Evolutionary conservation across 2,329 filamentous ascomycete species (phyloP).

Genomic region (Penicillium sp.): DNA sequence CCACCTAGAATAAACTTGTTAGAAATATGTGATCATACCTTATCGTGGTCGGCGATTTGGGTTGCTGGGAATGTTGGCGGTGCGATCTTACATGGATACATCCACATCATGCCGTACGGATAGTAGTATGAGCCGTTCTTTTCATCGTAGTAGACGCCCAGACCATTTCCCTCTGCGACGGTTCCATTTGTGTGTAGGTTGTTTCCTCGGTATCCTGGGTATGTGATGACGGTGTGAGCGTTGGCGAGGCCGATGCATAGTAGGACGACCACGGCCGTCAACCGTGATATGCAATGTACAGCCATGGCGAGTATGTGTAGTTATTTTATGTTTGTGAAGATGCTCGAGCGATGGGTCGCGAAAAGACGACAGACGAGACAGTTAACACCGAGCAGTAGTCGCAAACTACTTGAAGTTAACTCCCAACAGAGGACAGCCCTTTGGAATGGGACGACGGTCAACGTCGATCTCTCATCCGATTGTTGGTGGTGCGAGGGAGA

Average conservation of each 20-base stretch:
- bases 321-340: not conserved
- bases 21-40: not conserved
- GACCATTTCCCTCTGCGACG: slow-evolving; percentile 47
- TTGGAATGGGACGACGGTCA: slow-evolving; percentile 7
- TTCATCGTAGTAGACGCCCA: slow-evolving; percentile 48
- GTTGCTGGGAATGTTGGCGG: not conserved
- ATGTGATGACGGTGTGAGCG: slow-evolving; percentile 78
- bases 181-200: slow-evolving; percentile 78
- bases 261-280: slow-evolving; percentile 34
- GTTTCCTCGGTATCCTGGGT: slow-evolving; percentile 85
- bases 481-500: not conserved
- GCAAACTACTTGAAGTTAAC: not conserved
- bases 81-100: slow-evolving; percentile 79
- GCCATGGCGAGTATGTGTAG: slow-evolving; percentile 31
- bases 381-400: not conserved
- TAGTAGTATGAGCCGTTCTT: slow-evolving; percentile 56
- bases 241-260: slow-evolving; percentile 45
- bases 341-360: not conserved
- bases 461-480: slow-evolving; percentile 3
- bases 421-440: not conserved
- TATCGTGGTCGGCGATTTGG: not conserved
- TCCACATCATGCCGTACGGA: slow-evolving; percentile 93
- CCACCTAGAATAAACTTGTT: slow-evolving; percentile 65
- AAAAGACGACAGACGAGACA: not conserved
- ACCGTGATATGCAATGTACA: slow-evolving; percentile 32